These are phyloP conservation scores for Wickerhamiella kazuoi DNA, from an alignment of 805 yeast genomes.

Conservation along the genomic window DNA sequence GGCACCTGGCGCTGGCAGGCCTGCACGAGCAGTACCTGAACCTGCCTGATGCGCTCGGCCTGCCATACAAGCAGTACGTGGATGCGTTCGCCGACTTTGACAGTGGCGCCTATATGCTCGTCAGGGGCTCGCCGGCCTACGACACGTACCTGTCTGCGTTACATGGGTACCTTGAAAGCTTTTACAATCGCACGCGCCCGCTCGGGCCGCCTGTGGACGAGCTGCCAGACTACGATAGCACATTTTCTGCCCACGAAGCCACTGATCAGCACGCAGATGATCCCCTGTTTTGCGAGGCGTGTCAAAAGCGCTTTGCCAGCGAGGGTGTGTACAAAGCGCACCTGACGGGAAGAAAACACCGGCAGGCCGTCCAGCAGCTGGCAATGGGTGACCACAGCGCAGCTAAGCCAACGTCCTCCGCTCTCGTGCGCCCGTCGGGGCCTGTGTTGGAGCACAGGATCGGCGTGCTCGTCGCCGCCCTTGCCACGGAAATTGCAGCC, in stretches of 20 bases:
- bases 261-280: conserved; percentile 10
- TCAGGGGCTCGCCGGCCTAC: conserved; percentile 23
- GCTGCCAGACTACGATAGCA: conserved; percentile 4
- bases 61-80: conserved; percentile 36
- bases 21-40: conserved; percentile 18
- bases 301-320: conserved; percentile 47
- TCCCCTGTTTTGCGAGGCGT: conserved; percentile 39
- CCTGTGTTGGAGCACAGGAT: conserved; percentile 26
- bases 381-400: background rate
- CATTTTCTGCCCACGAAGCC: conserved; percentile 2
- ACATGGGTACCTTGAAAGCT: conserved; percentile 32
- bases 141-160: conserved; percentile 29
- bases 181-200: conserved; percentile 32
- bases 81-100: conserved; percentile 25
- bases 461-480: conserved; percentile 21
- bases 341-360: conserved; percentile 57
- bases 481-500: conserved; percentile 27
- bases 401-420: background rate
- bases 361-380: conserved; percentile 25
- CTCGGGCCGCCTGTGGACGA: conserved; percentile 21
- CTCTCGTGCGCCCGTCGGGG: conserved; percentile 1
- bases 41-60: conserved; percentile 13
- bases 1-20: conserved; percentile 30
- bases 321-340: conserved; percentile 52
- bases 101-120: conserved; percentile 9